A percentile compares a stretch with the other conserved stretches of the same genome.
These are phyloP conservation scores for Oryza glaberrima DNA, from an alignment of 176 grass and related monocot genomes.

Conservation along the genomic window DNA sequence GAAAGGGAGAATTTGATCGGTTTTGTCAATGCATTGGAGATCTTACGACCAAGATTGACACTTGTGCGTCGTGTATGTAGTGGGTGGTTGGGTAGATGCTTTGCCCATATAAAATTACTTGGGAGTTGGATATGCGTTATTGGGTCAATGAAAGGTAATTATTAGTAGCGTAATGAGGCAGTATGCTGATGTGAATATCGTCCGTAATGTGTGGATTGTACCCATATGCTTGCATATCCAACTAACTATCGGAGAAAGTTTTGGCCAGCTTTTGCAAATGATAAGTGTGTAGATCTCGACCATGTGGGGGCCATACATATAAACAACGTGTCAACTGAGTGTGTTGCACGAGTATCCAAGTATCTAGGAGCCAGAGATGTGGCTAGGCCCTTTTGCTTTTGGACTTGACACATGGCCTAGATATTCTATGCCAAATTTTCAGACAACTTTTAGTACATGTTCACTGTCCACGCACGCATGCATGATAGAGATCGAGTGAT, in stretches of 20 bases:
- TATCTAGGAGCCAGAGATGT: slow-evolving; percentile 27
- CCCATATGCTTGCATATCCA: slow-evolving; percentile 7
- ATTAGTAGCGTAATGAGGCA: not conserved
- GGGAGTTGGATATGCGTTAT: not conserved
- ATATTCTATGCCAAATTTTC: not conserved
- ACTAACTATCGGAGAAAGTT: not conserved
- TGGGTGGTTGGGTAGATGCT: slow-evolving; percentile 50
- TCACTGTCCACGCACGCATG: not conserved
- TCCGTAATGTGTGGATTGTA: not conserved
- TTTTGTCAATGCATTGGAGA: slow-evolving; percentile 41
- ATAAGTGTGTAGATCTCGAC: not conserved
- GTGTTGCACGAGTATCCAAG: slow-evolving; percentile 36
- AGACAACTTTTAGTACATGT: not conserved
- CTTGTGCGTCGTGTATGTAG: not conserved
- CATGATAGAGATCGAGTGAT: not conserved
- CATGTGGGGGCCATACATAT: not conserved
- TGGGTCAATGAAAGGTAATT: not conserved
- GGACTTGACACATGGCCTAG: slow-evolving; percentile 14
- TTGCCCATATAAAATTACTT: slow-evolving; percentile 1
- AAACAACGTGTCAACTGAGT: slow-evolving; percentile 27
- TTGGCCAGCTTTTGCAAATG: not conserved
- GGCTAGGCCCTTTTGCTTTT: not conserved
- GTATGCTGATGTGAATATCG: slow-evolving; percentile 34
- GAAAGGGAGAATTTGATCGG: not conserved
- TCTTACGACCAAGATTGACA: not conserved